Evolutionary conservation across 106 monocot genomes (phyloP).

Genomic region (Chionographis japonica): DNA sequence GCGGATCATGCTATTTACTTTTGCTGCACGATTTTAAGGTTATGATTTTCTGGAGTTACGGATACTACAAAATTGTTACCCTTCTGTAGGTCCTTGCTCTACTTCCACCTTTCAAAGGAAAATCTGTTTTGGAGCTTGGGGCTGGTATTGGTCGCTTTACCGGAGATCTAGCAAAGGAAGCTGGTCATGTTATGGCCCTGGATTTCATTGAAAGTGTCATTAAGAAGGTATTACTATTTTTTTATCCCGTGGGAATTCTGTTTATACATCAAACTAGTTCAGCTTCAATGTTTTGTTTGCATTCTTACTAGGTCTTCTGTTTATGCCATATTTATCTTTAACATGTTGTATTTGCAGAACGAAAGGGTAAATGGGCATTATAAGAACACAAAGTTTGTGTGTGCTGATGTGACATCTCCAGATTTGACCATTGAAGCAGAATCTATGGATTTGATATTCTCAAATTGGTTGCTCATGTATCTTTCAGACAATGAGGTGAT

Average conservation of each 20-base stretch:
- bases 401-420: conserved; percentile 92
- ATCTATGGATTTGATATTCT: conserved; percentile 93
- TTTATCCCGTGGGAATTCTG: not conserved
- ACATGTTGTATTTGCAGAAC: conserved; percentile 55
- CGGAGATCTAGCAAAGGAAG: conserved; percentile 88
- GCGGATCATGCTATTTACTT: not conserved
- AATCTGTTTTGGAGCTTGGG: conserved; percentile 84
- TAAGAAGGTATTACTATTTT: conserved; percentile 56
- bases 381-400: conserved; percentile 71
- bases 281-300: not conserved
- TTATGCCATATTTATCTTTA: not conserved
- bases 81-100: conserved; percentile 71
- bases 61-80: not conserved
- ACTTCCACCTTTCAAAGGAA: conserved; percentile 81
- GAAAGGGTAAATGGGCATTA: conserved; percentile 79
- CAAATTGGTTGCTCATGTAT: conserved; percentile 99
- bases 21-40: not conserved
- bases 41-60: not conserved
- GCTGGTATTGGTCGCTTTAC: conserved; percentile 99
- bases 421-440: conserved; percentile 63
- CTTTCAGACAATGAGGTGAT: conserved; percentile 93
- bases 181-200: conserved; percentile 76
- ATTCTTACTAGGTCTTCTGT: not conserved
- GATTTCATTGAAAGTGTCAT: conserved; percentile 95
- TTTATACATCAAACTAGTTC: conserved; percentile 5